These are phyloP conservation scores for Zangia roseola DNA, from an alignment of 768 basidiomycete genomes.

Conservation along the genomic window DNA sequence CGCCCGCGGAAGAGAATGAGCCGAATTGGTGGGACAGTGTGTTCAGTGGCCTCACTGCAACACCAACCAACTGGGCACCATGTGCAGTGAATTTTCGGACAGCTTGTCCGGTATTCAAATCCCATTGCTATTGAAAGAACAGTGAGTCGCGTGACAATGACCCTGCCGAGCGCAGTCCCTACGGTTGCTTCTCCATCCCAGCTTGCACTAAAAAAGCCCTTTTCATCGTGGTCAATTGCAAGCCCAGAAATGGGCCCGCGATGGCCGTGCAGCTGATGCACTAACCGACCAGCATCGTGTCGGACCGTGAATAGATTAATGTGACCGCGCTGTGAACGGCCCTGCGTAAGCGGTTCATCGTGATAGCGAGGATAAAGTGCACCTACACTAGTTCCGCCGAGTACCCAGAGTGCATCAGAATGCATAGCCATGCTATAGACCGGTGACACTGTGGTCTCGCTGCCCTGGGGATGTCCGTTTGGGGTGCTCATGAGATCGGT, in stretches of 20 bases:
- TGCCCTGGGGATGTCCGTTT: constrained; percentile 36
- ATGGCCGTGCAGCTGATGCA: constrained; percentile 67
- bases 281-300: constrained; percentile 82
- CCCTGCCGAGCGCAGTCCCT: constrained; percentile 31
- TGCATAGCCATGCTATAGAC: constrained; percentile 93
- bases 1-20: constrained; percentile 26
- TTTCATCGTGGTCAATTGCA: constrained; percentile 76
- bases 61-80: constrained; percentile 77
- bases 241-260: constrained; percentile 84
- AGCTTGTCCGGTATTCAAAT: constrained; percentile 85
- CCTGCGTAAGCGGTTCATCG: constrained; percentile 15
- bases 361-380: constrained; percentile 15
- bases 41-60: constrained; percentile 70
- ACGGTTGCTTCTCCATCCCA: constrained; percentile 93
- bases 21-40: constrained; percentile 35
- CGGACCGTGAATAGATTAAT: constrained; percentile 93
- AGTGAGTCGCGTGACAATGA: constrained; percentile 2
- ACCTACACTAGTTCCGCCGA: constrained; percentile 84
- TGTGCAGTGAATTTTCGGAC: constrained; percentile 79
- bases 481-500: constrained; percentile 24
- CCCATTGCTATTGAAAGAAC: constrained; percentile 78
- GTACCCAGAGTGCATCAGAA: constrained; percentile 88
- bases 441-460: constrained; percentile 58
- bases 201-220: constrained; percentile 83
- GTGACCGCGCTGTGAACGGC: constrained; percentile 64